Base-by-base conservation (phyloP, 1,284 basidiomycete genomes). In the Porodaedalea pini region DNA sequence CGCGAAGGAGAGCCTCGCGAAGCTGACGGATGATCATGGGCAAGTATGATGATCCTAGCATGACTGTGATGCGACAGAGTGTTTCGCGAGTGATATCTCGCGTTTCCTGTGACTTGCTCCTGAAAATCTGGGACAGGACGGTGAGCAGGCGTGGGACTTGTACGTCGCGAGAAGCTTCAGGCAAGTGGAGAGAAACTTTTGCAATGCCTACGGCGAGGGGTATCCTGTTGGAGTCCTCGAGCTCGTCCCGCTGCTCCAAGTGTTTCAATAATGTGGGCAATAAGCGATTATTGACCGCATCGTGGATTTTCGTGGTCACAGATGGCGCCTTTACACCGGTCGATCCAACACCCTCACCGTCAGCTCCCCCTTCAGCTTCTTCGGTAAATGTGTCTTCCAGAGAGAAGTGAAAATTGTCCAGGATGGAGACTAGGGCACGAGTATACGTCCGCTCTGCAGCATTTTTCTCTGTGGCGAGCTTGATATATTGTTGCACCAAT, bases 381-480 rank as follows among this genome's bases (percentile, higher is more conserved):
- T 68, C 67, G 17, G 66, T 3, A 76, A 70, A 66, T 17, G 61
- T 54, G n/a, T 82, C 79, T 52, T 83, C 84, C 84, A 92, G 86
- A 8, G 83, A 79, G 68, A 99, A 99, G 68, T 94, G 92, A 78
- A 99, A 99, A 67, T 88, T 87, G 68, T 97, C 92, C 54, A 99
- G 77, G 10, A 98, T 75, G 0, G 91, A 78, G 5, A 98, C 91
- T 10, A 98, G 79, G 0, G 90, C 80, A 31, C 97, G 84, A n/a
- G 98, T 83, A 68, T 88, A 92, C 19, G 93, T 81, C 56, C 90
- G 87, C 65, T 96, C 90, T 2, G 85, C 80, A n/a, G 79, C 76
- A 45, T 86, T 83, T 68, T 88, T 91, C 27, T 79, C 78, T 63
- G 83, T 85, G 15, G 86, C 85, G 4, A 88, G 75, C 61, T 83